Conservation (phyloP, 1,284 basidiomycete genomes). For the Ceratobasidium sp. region DNA sequence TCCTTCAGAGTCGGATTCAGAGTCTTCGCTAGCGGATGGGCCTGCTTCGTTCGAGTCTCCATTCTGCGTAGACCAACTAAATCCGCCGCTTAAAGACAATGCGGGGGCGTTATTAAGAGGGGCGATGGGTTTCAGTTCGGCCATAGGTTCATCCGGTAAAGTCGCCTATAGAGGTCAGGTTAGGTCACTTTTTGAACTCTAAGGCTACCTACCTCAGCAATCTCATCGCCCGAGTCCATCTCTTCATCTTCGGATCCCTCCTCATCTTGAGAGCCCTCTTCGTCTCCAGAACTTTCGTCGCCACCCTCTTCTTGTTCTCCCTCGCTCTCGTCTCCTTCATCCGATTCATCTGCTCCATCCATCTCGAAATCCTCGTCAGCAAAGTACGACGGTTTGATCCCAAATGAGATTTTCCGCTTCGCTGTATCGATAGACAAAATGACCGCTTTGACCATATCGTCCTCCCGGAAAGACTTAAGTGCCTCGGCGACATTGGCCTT, state of each 20-base stretch:
- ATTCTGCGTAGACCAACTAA: constrained; percentile 63
- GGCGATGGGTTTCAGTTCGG: constrained; percentile 51
- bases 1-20: constrained; percentile 51
- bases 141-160: constrained; percentile 51
- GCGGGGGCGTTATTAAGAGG: constrained; percentile 51
- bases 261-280: constrained; percentile 40
- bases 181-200: not conserved
- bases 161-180: constrained; percentile 32
- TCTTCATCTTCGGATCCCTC: too few relatives aligned
- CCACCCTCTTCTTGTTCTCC: constrained; percentile 55
- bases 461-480: constrained; percentile 85
- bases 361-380: constrained; percentile 60
- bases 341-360: constrained; percentile 57
- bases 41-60: constrained; percentile 42
- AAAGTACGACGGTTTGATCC: constrained; percentile 92
- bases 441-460: constrained; percentile 86
- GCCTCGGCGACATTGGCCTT: constrained; percentile 82
- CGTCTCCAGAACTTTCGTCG: constrained; percentile 51
- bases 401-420: constrained; percentile 86
- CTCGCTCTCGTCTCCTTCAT: constrained; percentile 50
- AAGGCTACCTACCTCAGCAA: constrained; percentile 9
- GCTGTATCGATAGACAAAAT: constrained; percentile 79
- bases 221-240: constrained; percentile 51
- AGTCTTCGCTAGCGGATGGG: constrained; percentile 3
- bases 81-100: constrained; percentile 62